These are phyloP conservation scores for Meyerozyma guilliermondii DNA, from an alignment of 1,139 yeast genomes.

Conservation along the genomic window DNA sequence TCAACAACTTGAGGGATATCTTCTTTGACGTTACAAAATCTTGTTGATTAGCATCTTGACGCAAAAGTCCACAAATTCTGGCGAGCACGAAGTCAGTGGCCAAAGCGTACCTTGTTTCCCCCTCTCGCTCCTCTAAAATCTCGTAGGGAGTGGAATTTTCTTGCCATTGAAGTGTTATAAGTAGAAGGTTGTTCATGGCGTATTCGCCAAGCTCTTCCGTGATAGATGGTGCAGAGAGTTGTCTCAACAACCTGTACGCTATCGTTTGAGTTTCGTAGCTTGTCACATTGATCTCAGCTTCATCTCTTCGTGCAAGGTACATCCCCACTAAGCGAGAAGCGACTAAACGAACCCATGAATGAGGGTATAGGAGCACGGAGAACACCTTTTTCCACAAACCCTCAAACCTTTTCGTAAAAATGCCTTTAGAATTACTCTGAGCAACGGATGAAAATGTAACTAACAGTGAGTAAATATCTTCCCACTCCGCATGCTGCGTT, in stretches of 20 bases:
- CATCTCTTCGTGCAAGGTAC: conserved; percentile 39
- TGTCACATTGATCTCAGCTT: conserved; percentile 26
- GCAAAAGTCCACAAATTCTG: conserved; percentile 57
- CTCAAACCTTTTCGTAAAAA: background rate
- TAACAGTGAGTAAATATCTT: conserved; percentile 57
- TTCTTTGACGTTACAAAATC: conserved; percentile 58
- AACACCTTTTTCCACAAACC: conserved; percentile 47
- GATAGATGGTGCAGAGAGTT: conserved; percentile 73
- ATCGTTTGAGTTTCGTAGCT: conserved; percentile 53
- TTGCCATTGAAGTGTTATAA: conserved; percentile 16
- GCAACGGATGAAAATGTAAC: background rate
- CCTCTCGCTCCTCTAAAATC: conserved; percentile 10
- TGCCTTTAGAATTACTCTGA: background rate
- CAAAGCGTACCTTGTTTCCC: conserved; percentile 19
- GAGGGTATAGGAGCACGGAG: conserved; percentile 70
- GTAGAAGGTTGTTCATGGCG: conserved; percentile 61
- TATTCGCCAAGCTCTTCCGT: conserved; percentile 62
- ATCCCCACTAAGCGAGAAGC: conserved; percentile 59
- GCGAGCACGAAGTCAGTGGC: conserved; percentile 63
- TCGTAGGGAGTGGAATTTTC: conserved; percentile 34
- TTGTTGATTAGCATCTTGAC: conserved; percentile 52
- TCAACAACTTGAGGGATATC: conserved; percentile 56
- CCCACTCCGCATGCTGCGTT: conserved; percentile 57
- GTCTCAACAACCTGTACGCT: conserved; percentile 67
- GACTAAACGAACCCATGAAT: conserved; percentile 81